phyloP scores from a whole-genome alignment of 1,139 yeast species.

The Pichiaceae sp. region DNA sequence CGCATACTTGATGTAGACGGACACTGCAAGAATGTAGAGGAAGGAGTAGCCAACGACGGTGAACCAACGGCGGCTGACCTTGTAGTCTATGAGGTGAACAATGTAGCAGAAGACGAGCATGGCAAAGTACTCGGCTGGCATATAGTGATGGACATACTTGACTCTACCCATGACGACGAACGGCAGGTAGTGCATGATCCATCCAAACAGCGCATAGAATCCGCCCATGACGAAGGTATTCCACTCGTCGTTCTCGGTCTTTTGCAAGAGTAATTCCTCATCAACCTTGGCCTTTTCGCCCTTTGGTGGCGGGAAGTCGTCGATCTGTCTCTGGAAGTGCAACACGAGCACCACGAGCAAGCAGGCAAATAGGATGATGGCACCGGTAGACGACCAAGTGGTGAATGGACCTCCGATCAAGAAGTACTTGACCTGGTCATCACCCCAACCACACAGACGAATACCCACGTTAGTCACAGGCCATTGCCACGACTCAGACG shows the following conservation, averaged over 20 bases:
- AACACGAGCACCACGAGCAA: slow-evolving; percentile 51
- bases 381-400: slow-evolving; percentile 83
- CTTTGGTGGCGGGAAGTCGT: slow-evolving; percentile 45
- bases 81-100: slow-evolving; percentile 53
- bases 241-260: slow-evolving; percentile 25
- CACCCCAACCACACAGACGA: slow-evolving; percentile 93
- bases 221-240: slow-evolving; percentile 68
- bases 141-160: slow-evolving; percentile 92
- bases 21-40: slow-evolving; percentile 53
- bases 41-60: slow-evolving; percentile 30
- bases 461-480: slow-evolving; percentile 88
- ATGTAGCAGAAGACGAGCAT: slow-evolving; percentile 72
- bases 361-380: slow-evolving; percentile 53
- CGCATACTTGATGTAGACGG: slow-evolving; percentile 64
- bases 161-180: slow-evolving; percentile 95
- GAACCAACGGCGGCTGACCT: slow-evolving; percentile 28
- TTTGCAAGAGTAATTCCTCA: slow-evolving; percentile 1
- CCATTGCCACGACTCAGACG: slow-evolving; percentile 98
- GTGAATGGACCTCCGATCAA: slow-evolving; percentile 91
- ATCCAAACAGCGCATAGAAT: slow-evolving; percentile 81
- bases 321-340: slow-evolving; percentile 91
- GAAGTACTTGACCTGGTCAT: slow-evolving; percentile 71
- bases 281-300: slow-evolving; percentile 1
- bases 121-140: slow-evolving; percentile 95
- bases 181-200: slow-evolving; percentile 91